These are phyloP conservation scores for Aurantiochytrium sp. DNA, from an alignment of 108 stramenopile species.

Conservation along the genomic window DNA sequence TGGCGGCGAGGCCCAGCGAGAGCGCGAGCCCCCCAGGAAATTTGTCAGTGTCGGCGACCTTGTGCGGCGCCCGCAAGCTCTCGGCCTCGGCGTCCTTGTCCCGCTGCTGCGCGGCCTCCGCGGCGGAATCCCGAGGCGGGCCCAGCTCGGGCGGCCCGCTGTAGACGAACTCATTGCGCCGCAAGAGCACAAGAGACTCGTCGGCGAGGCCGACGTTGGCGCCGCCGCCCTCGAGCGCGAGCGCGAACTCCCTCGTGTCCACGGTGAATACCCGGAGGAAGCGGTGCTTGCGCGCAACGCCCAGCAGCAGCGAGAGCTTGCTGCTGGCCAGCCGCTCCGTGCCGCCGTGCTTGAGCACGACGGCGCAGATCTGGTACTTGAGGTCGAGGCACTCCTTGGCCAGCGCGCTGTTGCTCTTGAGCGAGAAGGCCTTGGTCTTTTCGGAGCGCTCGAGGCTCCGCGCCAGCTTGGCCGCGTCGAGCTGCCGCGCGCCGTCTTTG, in stretches of 20 bases:
- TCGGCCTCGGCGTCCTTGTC: not conserved
- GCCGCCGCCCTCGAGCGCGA: not conserved
- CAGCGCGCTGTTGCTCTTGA: not conserved
- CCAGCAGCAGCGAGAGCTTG: not conserved
- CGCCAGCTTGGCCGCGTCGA: not conserved
- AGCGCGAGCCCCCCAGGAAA: not conserved
- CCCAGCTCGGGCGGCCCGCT: not conserved
- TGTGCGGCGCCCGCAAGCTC: not conserved
- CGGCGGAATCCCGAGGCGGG: not conserved
- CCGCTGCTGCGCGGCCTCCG: not conserved
- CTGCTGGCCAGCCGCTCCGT: not conserved
- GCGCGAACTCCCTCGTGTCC: not conserved
- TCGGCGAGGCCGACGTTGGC: not conserved
- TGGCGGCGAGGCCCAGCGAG: not conserved
- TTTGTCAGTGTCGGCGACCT: not conserved
- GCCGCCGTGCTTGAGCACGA: slow-evolving; percentile 6
- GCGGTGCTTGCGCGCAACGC: not conserved
- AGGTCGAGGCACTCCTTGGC: not conserved
- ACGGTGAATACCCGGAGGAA: not conserved
- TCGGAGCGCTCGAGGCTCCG: not conserved
- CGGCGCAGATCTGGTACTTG: not conserved
- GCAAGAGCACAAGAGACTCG: not conserved
- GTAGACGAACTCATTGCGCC: not conserved
- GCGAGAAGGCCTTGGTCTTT: not conserved
- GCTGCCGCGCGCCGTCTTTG: not conserved